Evolutionary conservation across 2,329 filamentous ascomycete genomes (phyloP), one percentile per base, ranked within the genome.

Genomic region (Colletotrichum endophyticum): DNA sequence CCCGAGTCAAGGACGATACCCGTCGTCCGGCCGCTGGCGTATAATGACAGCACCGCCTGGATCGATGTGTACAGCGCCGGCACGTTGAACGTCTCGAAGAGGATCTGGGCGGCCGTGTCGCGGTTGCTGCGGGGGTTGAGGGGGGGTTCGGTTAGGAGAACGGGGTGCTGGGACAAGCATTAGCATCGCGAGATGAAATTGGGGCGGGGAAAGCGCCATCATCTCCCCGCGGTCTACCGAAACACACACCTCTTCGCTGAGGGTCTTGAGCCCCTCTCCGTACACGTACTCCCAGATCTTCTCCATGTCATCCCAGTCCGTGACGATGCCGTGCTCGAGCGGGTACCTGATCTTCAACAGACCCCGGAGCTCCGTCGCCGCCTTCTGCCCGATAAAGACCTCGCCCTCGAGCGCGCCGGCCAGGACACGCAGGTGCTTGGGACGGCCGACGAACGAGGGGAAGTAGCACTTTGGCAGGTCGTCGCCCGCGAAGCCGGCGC

Each of bases 221-320:
- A 39, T 39, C 19, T 22, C 34, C 36, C 32, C 13, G 34, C 62
- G 11, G 16, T 59, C 28, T 57, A 25, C 62, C 44, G 15, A 75
- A 49, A 49, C 39, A 74, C 73, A 19, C 66, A 96, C 95, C 91
- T 99, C 97, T 90, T 99, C 97, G 86, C 96, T 98, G 83, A 98
- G 90, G 66, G 96, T 98, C 89, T 98, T 99, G 81, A 99, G 86
- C 79, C 98, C 97, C 83, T 98, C 96, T 74, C 95, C 95, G 85
- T 99, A 99, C 70, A 99, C 96, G 83, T 98, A 97, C 82, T 98
- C 95, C 97, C 97, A 99, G 87, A 99, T 99, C 88, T 95, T 93
- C 89, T 99, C 97, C 97, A 99, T 99, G 84, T 99, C 97, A 84
- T 99, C 97, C 97, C 97, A 99, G 86, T 99, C 96, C 80, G 97